Evolutionary conservation across 2,329 filamentous ascomycete species (phyloP).

Genomic region (Colletotrichum coccodes): DNA sequence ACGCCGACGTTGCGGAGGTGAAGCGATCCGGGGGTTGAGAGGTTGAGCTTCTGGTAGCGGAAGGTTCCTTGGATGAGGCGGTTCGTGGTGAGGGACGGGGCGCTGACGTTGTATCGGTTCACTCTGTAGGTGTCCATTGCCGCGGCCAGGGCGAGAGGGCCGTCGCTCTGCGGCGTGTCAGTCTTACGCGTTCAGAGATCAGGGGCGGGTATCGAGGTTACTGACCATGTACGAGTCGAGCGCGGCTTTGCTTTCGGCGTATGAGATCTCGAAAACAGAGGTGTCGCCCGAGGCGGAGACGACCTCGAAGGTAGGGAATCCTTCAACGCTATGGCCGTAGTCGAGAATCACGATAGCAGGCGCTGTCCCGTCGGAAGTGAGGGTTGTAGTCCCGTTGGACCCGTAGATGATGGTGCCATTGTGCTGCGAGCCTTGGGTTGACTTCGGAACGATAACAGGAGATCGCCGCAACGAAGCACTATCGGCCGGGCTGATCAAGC

Average conservation of each 20-base stretch:
- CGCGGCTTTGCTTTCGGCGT: neutral
- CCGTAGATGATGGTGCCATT: neutral
- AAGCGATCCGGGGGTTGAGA: constrained; percentile 45
- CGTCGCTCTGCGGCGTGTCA: constrained; percentile 35
- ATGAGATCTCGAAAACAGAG: constrained; percentile 8
- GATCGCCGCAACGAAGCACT: neutral
- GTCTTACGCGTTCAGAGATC: neutral
- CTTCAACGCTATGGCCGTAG: constrained; percentile 12
- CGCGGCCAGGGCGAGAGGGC: constrained; percentile 45
- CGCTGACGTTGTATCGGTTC: constrained; percentile 45
- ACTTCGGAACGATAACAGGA: neutral
- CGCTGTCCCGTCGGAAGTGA: neutral
- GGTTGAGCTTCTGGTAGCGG: constrained; percentile 47
- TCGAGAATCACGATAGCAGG: constrained; percentile 12
- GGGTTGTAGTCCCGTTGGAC: neutral
- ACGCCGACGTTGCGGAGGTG: constrained; percentile 41
- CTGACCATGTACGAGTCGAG: neutral
- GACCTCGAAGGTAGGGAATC: constrained; percentile 14
- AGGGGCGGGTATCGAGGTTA: neutral
- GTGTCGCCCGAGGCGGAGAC: constrained; percentile 13
- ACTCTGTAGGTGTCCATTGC: constrained; percentile 49
- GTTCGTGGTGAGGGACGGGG: constrained; percentile 37
- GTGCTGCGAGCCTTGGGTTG: neutral
- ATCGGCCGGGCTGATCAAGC: neutral
- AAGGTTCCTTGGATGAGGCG: constrained; percentile 47